Base-by-base conservation (phyloP, 495 filamentous ascomycete genomes). In the Sporormia fimetaria region DNA sequence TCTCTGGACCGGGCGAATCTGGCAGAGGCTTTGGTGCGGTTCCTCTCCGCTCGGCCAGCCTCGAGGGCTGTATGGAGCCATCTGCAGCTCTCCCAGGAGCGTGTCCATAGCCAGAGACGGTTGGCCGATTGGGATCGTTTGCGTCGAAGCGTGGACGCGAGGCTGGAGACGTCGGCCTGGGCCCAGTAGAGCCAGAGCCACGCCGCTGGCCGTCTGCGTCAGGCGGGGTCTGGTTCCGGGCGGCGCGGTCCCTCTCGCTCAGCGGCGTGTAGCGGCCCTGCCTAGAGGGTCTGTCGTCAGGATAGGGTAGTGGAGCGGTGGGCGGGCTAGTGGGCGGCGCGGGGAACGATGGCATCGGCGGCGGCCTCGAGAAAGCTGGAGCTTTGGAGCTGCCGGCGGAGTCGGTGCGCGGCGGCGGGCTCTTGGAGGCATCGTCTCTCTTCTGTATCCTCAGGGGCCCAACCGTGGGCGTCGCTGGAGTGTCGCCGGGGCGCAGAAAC, bases 381-480 rank as follows among this genome's bases (percentile, higher is more conserved):
- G 57, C 44, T 55, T 22, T 59, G 28, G 33, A 51, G 47, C 42
- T 60, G 42, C 37, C 51, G 4, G 57, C 54, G 41, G 67, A 58
- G 35, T 49, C 51, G 33, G 51, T 46, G 37, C 55, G 54, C 26
- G 57, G 61, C 18, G 56, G 51, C 32, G 59, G 53, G 45, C 57
- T 52, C 32, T 47, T 46, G 10, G 75, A 62, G 59, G 74, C 56
- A 10, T 29, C 29, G 0, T 49, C 45, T 59, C 68, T 69, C 60
- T 93, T 93, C 66, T 75, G 78, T 55, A 95, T 93, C 48, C 85
- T 75, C 58, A 95, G 63, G 20, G 87, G 87, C 41, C 81, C 85
- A 43, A 95, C 73, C 2, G 79, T 80, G 27, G 85, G 80, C 15
- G 58, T 59, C 10, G 52, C 45, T 32, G 56, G 43, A 26, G 21